A percentile compares a stretch with the other conserved stretches of the same genome.
Conservation (phyloP, 2,329 filamentous ascomycete species). For the Penicillium expansum region DNA sequence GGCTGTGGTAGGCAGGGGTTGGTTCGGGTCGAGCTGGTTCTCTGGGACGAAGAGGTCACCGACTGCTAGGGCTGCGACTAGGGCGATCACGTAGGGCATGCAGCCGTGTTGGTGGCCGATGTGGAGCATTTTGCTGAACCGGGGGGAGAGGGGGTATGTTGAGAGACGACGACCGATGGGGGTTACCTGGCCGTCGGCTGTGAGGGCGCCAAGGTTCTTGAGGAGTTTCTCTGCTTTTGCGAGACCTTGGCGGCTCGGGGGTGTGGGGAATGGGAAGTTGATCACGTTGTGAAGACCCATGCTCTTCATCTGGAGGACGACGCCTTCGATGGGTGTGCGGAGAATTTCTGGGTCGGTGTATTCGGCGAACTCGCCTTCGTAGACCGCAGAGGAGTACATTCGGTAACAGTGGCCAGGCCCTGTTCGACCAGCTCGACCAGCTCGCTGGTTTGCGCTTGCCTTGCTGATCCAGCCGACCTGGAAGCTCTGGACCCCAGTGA, state of each 20-base stretch:
- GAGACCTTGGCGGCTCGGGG: slow-evolving; percentile 73
- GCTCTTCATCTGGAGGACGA: slow-evolving; percentile 89
- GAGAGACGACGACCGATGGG: slow-evolving; percentile 77
- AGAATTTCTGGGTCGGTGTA: slow-evolving; percentile 87
- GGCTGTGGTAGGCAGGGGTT: background rate
- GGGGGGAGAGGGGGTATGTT: slow-evolving; percentile 82
- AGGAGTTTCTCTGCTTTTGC: slow-evolving; percentile 82
- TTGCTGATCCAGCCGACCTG: slow-evolving; percentile 97
- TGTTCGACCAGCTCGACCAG: slow-evolving; percentile 91
- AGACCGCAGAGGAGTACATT: slow-evolving; percentile 91
- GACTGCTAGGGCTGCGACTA: slow-evolving; percentile 85
- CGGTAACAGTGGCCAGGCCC: slow-evolving; percentile 95
- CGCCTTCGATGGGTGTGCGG: slow-evolving; percentile 85
- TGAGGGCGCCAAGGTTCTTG: slow-evolving; percentile 78
- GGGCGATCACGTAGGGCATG: slow-evolving; percentile 77
- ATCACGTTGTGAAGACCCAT: slow-evolving; percentile 89
- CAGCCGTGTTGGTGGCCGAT: slow-evolving; percentile 81
- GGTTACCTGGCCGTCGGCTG: slow-evolving; percentile 70
- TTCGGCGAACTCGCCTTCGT: slow-evolving; percentile 77
- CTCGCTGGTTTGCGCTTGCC: slow-evolving; percentile 85
- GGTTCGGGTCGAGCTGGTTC: slow-evolving; percentile 65
- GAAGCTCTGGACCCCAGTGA: slow-evolving; percentile 91
- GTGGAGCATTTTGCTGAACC: slow-evolving; percentile 88
- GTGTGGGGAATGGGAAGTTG: slow-evolving; percentile 94
- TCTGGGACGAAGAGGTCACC: slow-evolving; percentile 85